Conservation (phyloP, 257 asterid genomes). For the Henckelia pumila region DNA sequence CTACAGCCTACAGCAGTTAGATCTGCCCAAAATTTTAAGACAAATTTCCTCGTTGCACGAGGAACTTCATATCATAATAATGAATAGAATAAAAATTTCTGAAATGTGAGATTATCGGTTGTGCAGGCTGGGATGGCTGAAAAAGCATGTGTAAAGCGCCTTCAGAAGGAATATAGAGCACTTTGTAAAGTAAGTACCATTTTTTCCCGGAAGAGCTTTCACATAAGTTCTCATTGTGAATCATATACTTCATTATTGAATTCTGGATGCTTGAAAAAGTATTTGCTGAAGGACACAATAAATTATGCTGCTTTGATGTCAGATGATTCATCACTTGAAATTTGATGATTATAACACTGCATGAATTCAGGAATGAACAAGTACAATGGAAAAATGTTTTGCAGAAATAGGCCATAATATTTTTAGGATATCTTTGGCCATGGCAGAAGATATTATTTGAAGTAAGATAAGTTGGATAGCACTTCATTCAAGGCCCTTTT, state of each 20-base stretch:
- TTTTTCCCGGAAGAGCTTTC: slow-evolving; percentile 13
- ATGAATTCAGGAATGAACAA: not conserved
- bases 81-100: slow-evolving; percentile 26
- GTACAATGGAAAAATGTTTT: not conserved
- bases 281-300: not conserved
- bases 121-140: slow-evolving; percentile 53
- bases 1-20: too few relatives aligned
- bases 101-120: slow-evolving; percentile 15
- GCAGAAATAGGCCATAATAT: not conserved
- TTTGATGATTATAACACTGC: not conserved
- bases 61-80: slow-evolving; percentile 22
- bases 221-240: slow-evolving; percentile 2
- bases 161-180: slow-evolving; percentile 94
- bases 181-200: slow-evolving; percentile 73
- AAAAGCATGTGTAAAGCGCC: slow-evolving; percentile 88
- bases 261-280: not conserved
- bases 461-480: not conserved
- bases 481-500: not conserved
- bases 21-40: not conserved
- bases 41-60: slow-evolving; percentile 10
- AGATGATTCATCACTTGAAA: slow-evolving; percentile 8
- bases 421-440: not conserved
- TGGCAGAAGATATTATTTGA: not conserved
- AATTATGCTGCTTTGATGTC: slow-evolving; percentile 8
- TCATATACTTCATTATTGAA: slow-evolving; percentile 2